These are phyloP conservation scores for Yamadazyma taylorii DNA, from an alignment of 1,139 yeast genomes.

Conservation along the genomic window DNA sequence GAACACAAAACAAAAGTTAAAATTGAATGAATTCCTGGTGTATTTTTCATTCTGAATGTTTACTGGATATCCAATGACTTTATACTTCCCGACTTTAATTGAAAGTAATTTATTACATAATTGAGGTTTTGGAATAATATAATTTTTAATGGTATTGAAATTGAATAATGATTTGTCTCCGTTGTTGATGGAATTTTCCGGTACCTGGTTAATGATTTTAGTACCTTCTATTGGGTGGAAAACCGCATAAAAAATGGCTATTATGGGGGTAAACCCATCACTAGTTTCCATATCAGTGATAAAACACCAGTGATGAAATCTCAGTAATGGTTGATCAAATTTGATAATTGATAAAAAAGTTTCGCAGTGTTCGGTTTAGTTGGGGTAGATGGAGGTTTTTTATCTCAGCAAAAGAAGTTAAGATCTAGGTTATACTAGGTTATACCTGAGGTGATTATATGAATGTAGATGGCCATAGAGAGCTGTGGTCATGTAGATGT, in stretches of 20 bases:
- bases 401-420: no score
- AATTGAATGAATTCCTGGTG: conserved; percentile 87
- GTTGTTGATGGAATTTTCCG: conserved; percentile 55
- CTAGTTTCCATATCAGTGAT: conserved; percentile 33
- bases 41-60: conserved; percentile 72
- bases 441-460: no score
- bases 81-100: conserved; percentile 65
- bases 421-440: no score
- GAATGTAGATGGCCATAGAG: no score
- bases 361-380: no score
- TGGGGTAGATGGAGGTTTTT: no score
- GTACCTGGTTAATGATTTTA: conserved; percentile 90
- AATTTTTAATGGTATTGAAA: conserved; percentile 85
- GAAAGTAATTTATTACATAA: conserved; percentile 81
- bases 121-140: conserved; percentile 90
- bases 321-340: no score
- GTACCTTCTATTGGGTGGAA: conserved; percentile 97
- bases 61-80: conserved; percentile 90
- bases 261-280: conserved; percentile 78
- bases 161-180: conserved; percentile 48
- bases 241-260: conserved; percentile 84
- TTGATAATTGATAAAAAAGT: no score
- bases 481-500: no score
- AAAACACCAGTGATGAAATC: no score
- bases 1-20: conserved; percentile 91